Conservation (phyloP, 345 rosid species). For the Rhodomyrtus tomentosa region DNA sequence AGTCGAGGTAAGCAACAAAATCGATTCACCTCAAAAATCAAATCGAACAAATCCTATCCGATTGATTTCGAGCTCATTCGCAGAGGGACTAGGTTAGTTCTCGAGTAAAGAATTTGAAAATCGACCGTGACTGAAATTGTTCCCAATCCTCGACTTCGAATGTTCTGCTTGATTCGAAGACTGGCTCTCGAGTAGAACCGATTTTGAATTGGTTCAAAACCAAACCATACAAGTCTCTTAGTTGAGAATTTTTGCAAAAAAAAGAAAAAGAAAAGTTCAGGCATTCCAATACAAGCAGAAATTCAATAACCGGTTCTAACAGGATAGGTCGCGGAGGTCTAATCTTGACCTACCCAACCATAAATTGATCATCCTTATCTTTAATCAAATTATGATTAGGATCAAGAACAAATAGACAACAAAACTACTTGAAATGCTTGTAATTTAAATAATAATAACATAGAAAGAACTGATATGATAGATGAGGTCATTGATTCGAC, state of each 20-base stretch:
- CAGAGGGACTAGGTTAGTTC: neutral
- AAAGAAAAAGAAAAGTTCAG: neutral
- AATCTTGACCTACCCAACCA: too few species aligned
- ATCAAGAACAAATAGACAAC: neutral
- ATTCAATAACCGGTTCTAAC: rapidly evolving
- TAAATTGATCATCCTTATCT: too few species aligned
- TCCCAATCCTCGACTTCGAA: neutral
- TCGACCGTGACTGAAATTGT: neutral
- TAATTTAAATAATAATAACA: neutral
- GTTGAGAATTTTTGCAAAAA: neutral
- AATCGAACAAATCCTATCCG: neutral
- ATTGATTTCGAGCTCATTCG: neutral
- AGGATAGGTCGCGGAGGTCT: neutral
- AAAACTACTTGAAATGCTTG: neutral
- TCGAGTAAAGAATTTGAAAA: neutral
- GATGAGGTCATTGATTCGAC: neutral
- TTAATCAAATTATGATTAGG: neutral
- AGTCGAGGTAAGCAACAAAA: neutral
- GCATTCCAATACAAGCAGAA: rapidly evolving
- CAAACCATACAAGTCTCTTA: neutral
- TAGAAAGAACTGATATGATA: neutral
- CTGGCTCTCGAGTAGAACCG: rapidly evolving
- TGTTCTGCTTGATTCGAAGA: neutral
- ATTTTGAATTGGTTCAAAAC: neutral
- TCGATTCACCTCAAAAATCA: neutral